Conservation (phyloP, 176 grass and related monocot genomes). For the Microstegium vimineum region DNA sequence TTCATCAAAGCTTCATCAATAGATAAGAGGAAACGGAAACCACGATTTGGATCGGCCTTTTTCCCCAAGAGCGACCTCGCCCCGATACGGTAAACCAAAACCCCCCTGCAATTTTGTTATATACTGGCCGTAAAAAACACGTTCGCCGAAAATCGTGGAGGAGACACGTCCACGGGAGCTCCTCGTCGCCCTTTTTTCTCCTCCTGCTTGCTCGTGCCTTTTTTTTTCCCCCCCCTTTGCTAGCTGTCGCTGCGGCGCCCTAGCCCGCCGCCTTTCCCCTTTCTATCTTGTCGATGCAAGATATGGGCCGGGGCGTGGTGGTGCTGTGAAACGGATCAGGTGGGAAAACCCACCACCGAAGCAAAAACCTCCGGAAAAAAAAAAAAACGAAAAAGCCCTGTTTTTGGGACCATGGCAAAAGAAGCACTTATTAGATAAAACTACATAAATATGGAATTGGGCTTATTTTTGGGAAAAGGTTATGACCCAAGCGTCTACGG, state of each 20-base stretch:
- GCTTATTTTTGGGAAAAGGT: too few relatives aligned
- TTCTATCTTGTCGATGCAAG: slow-evolving; percentile 13
- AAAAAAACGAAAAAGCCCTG: too few relatives aligned
- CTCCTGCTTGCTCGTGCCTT: too few relatives aligned
- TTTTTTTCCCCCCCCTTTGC: too few relatives aligned
- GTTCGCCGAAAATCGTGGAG: background rate
- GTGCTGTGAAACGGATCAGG: background rate
- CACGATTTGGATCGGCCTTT: background rate
- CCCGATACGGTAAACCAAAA: background rate
- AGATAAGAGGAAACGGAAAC: too few relatives aligned
- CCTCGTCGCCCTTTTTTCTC: background rate
- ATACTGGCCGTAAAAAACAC: too few relatives aligned
- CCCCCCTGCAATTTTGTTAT: background rate
- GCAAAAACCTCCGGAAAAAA: background rate
- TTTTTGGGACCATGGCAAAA: too few relatives aligned
- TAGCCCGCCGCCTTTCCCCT: background rate
- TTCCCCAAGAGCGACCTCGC: background rate
- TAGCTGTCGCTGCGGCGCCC: background rate
- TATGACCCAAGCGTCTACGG: too few relatives aligned
- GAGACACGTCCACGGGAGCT: background rate
- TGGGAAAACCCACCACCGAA: background rate
- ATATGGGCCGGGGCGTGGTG: background rate
- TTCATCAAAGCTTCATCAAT: background rate
- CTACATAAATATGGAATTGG: too few relatives aligned
- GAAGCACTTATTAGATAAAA: too few relatives aligned